These are phyloP conservation scores for Colletotrichum sp. DNA, from an alignment of 2,329 filamentous ascomycete species.

Conservation along the genomic window DNA sequence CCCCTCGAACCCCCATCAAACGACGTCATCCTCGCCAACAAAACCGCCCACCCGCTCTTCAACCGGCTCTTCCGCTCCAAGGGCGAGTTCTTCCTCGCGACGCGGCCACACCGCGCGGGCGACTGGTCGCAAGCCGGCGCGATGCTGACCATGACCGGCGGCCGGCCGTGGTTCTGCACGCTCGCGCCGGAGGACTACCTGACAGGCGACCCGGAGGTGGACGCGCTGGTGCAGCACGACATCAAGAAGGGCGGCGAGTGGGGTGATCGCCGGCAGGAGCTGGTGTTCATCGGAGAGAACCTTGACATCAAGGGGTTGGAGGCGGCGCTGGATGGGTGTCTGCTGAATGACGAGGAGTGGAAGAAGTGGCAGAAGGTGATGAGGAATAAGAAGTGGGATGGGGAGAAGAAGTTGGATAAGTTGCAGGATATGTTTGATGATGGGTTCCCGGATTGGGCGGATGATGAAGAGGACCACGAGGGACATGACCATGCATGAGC, in stretches of 20 bases:
- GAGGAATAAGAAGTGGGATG: constrained; percentile 39
- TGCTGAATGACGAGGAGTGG: constrained; percentile 67
- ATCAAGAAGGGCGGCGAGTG: constrained; percentile 62
- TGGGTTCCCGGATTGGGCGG: constrained; percentile 62
- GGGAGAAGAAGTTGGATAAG: constrained; percentile 47
- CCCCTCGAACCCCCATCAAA: constrained; percentile 39
- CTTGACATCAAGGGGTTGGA: constrained; percentile 59
- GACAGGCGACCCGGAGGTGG: constrained; percentile 52
- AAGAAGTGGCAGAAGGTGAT: constrained; percentile 58
- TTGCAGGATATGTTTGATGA: constrained; percentile 61
- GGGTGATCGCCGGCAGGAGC: constrained; percentile 74
- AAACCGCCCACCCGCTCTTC: constrained; percentile 58
- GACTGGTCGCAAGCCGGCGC: constrained; percentile 70
- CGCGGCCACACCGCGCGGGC: constrained; percentile 57
- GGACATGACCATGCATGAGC: constrained; percentile 27
- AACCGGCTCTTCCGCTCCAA: constrained; percentile 66
- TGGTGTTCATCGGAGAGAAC: constrained; percentile 76
- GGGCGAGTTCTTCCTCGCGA: constrained; percentile 65
- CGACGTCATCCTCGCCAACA: constrained; percentile 57
- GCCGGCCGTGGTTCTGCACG: constrained; percentile 64
- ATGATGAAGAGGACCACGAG: constrained; percentile 38
- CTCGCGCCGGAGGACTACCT: constrained; percentile 55
- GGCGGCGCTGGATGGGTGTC: constrained; percentile 60
- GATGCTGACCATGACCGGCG: constrained; percentile 65
- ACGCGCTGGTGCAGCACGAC: constrained; percentile 54